Evolutionary conservation across 768 basidiomycete species (phyloP).

Genomic region (Hemileccinum impolitum): DNA sequence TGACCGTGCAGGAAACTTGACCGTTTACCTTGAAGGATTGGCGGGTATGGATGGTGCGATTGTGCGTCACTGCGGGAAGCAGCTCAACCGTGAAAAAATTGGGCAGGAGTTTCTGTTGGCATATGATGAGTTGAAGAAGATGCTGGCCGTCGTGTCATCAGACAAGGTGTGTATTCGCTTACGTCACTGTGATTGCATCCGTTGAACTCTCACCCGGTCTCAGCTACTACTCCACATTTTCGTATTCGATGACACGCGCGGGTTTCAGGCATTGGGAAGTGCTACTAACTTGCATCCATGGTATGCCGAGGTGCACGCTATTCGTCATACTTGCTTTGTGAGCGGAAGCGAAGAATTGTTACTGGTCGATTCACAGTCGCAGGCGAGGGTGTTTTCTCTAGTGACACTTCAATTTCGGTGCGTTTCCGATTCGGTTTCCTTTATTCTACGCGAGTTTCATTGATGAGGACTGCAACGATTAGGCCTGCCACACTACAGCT

Average conservation of each 20-base stretch:
- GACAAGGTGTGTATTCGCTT: conserved; percentile 33
- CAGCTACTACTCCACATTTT: conserved; percentile 44
- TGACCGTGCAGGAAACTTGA: conserved; percentile 32
- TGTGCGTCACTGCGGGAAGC: conserved; percentile 22
- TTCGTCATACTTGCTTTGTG: conserved; percentile 43
- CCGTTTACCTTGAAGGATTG: conserved; percentile 39
- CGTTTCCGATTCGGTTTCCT: conserved; percentile 12
- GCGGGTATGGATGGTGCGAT: conserved; percentile 33
- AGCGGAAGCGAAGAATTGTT: conserved; percentile 51
- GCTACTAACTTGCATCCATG: conserved; percentile 40
- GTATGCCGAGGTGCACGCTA: conserved; percentile 33
- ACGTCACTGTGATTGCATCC: accelerated
- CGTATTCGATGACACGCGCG: conserved; percentile 43
- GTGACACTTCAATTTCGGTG: conserved; percentile 12
- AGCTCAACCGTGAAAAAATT: conserved; percentile 43
- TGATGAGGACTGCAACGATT: background rate
- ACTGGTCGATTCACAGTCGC: conserved; percentile 44
- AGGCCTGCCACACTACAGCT: conserved; percentile 48
- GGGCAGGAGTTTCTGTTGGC: conserved; percentile 44
- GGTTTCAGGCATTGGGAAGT: conserved; percentile 40
- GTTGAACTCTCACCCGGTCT: background rate
- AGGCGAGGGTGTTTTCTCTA: conserved; percentile 50
- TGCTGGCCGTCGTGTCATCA: conserved; percentile 43
- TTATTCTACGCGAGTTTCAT: background rate
- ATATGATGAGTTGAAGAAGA: conserved; percentile 50